These are phyloP conservation scores for Backusella tarrabulga DNA, from an alignment of 192 early-diverging fungal genomes.

Conservation along the genomic window DNA sequence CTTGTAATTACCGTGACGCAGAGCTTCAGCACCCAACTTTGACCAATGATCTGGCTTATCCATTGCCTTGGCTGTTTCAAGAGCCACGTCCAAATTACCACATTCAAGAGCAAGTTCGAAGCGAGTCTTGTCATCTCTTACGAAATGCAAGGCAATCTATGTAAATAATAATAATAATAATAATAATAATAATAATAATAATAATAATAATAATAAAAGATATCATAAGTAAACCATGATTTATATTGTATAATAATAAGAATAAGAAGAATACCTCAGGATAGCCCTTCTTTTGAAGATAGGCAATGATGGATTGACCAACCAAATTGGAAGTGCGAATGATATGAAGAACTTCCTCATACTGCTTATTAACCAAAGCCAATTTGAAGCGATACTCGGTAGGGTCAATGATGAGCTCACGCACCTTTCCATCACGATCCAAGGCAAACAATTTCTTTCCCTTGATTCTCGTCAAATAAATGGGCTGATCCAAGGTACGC, in stretches of 20 bases:
- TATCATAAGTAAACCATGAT: not conserved
- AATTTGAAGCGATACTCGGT: constrained; percentile 99
- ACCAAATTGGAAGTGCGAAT: constrained; percentile 95
- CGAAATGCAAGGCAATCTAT: constrained; percentile 94
- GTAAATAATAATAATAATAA: constrained; percentile 18
- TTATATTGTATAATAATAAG: constrained; percentile 14
- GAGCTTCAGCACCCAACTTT: constrained; percentile 84
- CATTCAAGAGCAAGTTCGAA: constrained; percentile 97
- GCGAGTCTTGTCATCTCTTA: constrained; percentile 92
- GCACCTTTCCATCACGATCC: constrained; percentile 89
- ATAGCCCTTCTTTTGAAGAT: constrained; percentile 99
- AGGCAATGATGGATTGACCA: constrained; percentile 98
- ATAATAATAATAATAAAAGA: constrained; percentile 16
- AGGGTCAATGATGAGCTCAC: constrained; percentile 87
- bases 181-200: not conserved
- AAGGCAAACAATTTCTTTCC: constrained; percentile 85
- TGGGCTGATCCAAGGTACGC: constrained; percentile 92
- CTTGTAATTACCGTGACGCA: constrained; percentile 87
- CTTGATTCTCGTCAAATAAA: constrained; percentile 87
- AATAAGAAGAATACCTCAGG: constrained; percentile 55
- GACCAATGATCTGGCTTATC: constrained; percentile 90
- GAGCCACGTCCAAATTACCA: constrained; percentile 92
- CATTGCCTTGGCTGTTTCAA: constrained; percentile 91
- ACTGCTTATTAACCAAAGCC: constrained; percentile 86
- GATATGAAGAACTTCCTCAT: constrained; percentile 95